Evolutionary conservation across 345 rosid genomes (phyloP).

Genomic region (Bruguiera parviflora): DNA sequence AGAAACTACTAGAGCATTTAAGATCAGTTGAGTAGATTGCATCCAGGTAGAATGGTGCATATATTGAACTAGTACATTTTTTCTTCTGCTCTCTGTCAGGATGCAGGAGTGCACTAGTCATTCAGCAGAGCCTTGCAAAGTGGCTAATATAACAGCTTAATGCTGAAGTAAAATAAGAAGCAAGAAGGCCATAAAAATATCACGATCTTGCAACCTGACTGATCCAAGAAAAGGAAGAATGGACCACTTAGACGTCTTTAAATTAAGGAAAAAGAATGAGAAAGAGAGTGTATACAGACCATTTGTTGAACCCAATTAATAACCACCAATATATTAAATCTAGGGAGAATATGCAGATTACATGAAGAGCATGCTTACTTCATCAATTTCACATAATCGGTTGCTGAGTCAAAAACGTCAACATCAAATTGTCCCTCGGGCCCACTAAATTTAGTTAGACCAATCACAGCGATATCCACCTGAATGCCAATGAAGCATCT

Average conservation of each 20-base stretch:
- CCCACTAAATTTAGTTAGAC: constrained; percentile 66
- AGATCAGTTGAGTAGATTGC: background rate
- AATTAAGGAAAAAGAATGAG: background rate
- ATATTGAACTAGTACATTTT: no score
- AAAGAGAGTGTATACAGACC: background rate
- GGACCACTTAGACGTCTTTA: no score
- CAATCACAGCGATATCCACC: constrained; percentile 73
- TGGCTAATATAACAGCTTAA: no score
- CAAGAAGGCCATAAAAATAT: no score
- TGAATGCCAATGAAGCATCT: constrained; percentile 24
- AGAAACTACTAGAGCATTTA: background rate
- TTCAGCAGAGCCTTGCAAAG: no score
- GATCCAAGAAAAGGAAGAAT: no score
- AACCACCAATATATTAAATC: background rate
- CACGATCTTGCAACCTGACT: no score
- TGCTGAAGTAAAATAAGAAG: no score
- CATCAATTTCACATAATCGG: constrained; percentile 85
- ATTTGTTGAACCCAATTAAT: background rate
- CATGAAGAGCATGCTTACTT: constrained; percentile 52
- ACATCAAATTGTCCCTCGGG: constrained; percentile 90
- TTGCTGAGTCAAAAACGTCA: constrained; percentile 92
- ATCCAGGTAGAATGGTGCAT: no score
- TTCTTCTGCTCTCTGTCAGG: no score
- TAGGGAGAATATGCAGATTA: background rate
- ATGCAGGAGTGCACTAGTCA: no score